These are phyloP conservation scores for Sorghum bicolor DNA, from an alignment of 176 grass and related monocot genomes.

Conservation along the genomic window Sorghum_bicolor_NCBIv3 NC_012878.2:5829001-5829500, in stretches of 20 bases:
- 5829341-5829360: not conserved
- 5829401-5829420: constrained; percentile 42
- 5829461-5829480: not conserved
- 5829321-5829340: not conserved
- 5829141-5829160: not conserved
- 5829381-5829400: constrained; percentile 61
- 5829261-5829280: not conserved
- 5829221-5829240: not conserved
- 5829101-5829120: not conserved
- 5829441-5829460: not conserved
- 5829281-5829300: not conserved
- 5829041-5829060: not conserved
- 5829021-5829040: not conserved
- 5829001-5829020: not conserved
- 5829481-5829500: constrained; percentile 22
- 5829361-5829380: constrained; percentile 49
- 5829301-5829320: not conserved
- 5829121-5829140: not conserved
- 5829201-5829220: not conserved
- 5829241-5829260: not conserved
- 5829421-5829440: constrained; percentile 49
- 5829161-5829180: not conserved
- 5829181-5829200: not conserved
- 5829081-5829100: not conserved
- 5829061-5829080: not conserved